Base-by-base conservation (phyloP, 495 filamentous ascomycete species). In the Opeltia flavorubescens region DNA sequence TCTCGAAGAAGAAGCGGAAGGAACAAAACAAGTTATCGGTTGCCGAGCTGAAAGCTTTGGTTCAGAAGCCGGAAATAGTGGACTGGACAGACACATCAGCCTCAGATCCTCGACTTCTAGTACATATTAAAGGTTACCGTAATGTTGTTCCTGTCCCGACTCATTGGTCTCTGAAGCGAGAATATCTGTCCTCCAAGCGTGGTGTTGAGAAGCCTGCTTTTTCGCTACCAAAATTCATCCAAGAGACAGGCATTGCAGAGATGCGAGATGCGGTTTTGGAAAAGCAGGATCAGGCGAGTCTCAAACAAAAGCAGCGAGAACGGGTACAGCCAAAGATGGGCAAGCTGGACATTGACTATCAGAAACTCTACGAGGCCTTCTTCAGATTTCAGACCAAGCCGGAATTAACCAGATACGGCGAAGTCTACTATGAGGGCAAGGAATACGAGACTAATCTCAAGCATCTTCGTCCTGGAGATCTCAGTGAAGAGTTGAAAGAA, bases 381-480 rank as follows among this genome's bases (percentile, higher is more conserved):
- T 98, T 96, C 69, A 75, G 87, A 23, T 93, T 91, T 57, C 91
- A 98, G 62, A 94, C 85, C 29, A 98, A 98, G 59, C 91, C 91
- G 1, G 80, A 87, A 51, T 65, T 98, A 43, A 96, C 91, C 34
- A 77, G 88, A 17, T 96, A 94, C 56, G 91, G 91, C 24, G 91
- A 98, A 62, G 88, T 96, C 15, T 98, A 98, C 63, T 95, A 95
- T 59, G 91, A 98, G 57, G 91, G 91, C 54, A 98, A 98, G 60
- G 91, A 98, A 63, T 94, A 85, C 60, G 91, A 98, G 64, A 94
- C 89, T 5, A 94, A 96, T 66, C 72, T 94, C 39, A 78, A 79
- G 53, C 84, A 95, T 65, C 72, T 95, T 40, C 79, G 85, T 44
- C 86, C 93, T 3, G 91, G 91, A 29, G 89, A 96, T 55, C 61